Base-by-base conservation (phyloP, 805 yeast genomes). In the Saturnispora bothae region DNA sequence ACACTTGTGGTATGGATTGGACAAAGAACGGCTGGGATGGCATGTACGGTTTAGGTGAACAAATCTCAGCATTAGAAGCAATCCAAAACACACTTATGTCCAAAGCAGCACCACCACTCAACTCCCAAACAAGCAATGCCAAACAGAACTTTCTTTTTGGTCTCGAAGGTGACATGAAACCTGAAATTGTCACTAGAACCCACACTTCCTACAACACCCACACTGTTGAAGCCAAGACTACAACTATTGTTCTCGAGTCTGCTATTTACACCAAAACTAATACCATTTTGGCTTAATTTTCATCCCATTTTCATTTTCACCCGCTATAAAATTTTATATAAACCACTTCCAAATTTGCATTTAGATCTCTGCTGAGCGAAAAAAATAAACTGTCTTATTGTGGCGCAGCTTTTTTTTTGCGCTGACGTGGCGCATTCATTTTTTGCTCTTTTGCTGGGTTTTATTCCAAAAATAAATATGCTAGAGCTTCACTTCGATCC, bases 1-100 rank as follows among this genome's bases (percentile, higher is more conserved):
- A 70, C 48, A 82, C 92, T 0, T 83, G 94, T 65, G 92, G 89
- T 28, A 53, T 71, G 41, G 64, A 71, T 55, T 82, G 94, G 94
- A 54, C 64, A 10, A 43, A 53, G 4, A 56, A 60, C 7, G 73
- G 71, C 14, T 71, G 80, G 73, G 92, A 82, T 56, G 78, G 73
- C 0, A 41, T 49, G 33, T 82, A 70, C 51, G 92, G 94, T 20
- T 60, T 83, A 20, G 92, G 92, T 48, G 94, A 82, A 57, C 86
- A 82, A 57, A 76, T 82, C 71, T 59, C 69, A 33, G 86, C 94
- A 0, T 61, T 79, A 41, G 89, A 81, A 55, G 68, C 67, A 1
- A 71, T 82, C 34, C 73, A 68, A 45, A 66, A 65, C 34, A 85
- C 2, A 82, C 92, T 59, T 60, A 43, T 45, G 15, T 16, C 22